Percentiles rank a stretch among this genome's conserved stretches.
Evolutionary conservation across 768 basidiomycete genomes (phyloP).

Genomic region (Rhodotorula taiwanensis): DNA sequence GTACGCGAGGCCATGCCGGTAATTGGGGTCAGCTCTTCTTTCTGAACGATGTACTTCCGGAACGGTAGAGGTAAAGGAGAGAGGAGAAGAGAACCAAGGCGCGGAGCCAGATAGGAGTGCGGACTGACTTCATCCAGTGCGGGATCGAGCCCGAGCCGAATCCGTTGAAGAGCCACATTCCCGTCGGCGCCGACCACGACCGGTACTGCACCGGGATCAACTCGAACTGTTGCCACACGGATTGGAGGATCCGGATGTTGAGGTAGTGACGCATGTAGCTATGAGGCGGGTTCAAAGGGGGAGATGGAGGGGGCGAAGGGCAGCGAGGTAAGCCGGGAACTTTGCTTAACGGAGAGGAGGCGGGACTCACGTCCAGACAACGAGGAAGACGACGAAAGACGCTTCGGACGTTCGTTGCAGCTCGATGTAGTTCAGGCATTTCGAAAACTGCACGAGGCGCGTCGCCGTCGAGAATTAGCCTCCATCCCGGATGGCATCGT

Average conservation of each 20-base stretch:
- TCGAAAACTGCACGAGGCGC: slow-evolving; percentile 65
- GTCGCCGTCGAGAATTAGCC: no score
- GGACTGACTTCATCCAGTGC: slow-evolving; percentile 50
- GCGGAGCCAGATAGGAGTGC: background rate
- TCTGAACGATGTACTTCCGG: background rate
- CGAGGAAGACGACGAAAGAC: slow-evolving; percentile 39
- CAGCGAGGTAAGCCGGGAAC: background rate
- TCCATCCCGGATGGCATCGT: no score
- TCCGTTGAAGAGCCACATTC: slow-evolving; percentile 55
- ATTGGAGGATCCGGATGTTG: slow-evolving; percentile 77
- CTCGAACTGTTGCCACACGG: slow-evolving; percentile 72
- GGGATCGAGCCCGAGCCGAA: slow-evolving; percentile 62
- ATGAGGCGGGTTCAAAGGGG: slow-evolving; percentile 12
- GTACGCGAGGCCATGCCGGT: background rate
- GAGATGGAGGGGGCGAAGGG: background rate
- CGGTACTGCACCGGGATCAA: slow-evolving; percentile 58
- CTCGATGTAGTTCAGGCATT: slow-evolving; percentile 79
- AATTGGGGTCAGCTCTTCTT: slow-evolving; percentile 4
- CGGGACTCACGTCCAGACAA: slow-evolving; percentile 36
- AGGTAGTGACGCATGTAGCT: slow-evolving; percentile 93
- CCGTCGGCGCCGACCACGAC: slow-evolving; percentile 39
- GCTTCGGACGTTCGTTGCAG: slow-evolving; percentile 58
- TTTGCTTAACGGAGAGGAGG: no score
- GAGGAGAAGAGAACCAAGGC: background rate
- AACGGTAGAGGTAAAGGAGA: background rate